Evolutionary conservation across 1,284 basidiomycete species (phyloP).

Genomic region (Pseudozyma sp.): DNA sequence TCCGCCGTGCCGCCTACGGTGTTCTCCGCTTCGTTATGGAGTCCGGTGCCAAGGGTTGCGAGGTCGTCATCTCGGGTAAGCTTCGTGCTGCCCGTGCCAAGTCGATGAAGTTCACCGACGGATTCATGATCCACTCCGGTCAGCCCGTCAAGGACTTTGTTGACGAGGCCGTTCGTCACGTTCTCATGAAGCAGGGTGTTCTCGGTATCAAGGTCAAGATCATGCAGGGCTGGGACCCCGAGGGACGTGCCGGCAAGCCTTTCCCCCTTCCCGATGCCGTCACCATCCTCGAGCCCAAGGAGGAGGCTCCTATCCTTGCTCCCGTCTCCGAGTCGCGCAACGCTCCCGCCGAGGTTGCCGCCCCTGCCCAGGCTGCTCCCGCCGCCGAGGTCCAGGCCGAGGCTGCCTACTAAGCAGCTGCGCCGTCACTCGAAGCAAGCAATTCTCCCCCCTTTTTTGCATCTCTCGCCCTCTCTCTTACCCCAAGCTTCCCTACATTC

Average conservation of each 20-base stretch:
- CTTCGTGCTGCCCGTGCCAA: conserved; percentile 99
- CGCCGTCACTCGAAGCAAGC: background rate
- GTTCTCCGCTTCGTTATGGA: conserved; percentile 99
- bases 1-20: conserved; percentile 99
- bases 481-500: conserved; percentile 42
- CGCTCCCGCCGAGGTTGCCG: conserved; percentile 53
- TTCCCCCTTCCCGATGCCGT: conserved; percentile 97
- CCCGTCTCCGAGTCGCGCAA: conserved; percentile 67
- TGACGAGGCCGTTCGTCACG: conserved; percentile 97
- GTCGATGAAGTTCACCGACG: conserved; percentile 99
- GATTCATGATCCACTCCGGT: conserved; percentile 99
- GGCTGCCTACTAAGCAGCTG: conserved; percentile 53
- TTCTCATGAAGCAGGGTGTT: conserved; percentile 98
- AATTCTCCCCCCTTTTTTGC: conserved; percentile 24
- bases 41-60: conserved; percentile 98
- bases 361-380: conserved; percentile 43
- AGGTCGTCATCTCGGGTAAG: conserved; percentile 99
- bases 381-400: conserved; percentile 59
- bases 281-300: conserved; percentile 85
- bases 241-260: conserved; percentile 79
- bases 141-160: conserved; percentile 97
- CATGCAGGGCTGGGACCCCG: conserved; percentile 95
- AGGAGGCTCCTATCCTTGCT: conserved; percentile 72
- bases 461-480: conserved; percentile 49
- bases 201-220: conserved; percentile 99